Conservation (phyloP, 371 early-diverging fungal species). For the Chytridium lagenaria region DNA sequence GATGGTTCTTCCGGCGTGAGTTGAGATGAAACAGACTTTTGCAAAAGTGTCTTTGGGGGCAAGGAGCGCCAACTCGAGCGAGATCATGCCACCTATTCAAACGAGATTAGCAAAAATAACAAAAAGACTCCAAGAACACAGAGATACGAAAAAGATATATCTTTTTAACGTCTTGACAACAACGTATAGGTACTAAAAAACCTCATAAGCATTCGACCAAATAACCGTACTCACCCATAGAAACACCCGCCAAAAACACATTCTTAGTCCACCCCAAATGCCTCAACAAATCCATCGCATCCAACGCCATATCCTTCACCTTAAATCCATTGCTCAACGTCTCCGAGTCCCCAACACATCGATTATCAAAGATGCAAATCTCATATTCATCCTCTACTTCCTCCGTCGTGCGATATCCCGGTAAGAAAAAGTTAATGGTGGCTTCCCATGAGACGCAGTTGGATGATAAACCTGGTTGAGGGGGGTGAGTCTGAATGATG, state of each 20-base stretch:
- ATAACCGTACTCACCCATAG: slow-evolving; percentile 74
- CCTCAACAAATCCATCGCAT: slow-evolving; percentile 66
- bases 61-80: slow-evolving; percentile 24
- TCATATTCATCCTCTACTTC: slow-evolving; percentile 55
- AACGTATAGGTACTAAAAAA: too few relatives aligned
- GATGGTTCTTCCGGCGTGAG: slow-evolving; percentile 27
- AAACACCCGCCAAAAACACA: slow-evolving; percentile 73
- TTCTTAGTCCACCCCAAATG: slow-evolving; percentile 67
- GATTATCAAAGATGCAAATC: slow-evolving; percentile 76
- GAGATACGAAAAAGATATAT: too few relatives aligned
- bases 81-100: slow-evolving; percentile 31
- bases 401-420: background rate
- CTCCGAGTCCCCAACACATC: slow-evolving; percentile 67
- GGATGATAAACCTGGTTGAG: slow-evolving; percentile 22
- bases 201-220: too few relatives aligned
- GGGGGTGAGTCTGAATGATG: too few relatives aligned
- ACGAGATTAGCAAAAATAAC: background rate
- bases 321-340: slow-evolving; percentile 39
- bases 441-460: slow-evolving; percentile 27
- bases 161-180: too few relatives aligned
- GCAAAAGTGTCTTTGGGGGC: slow-evolving; percentile 28
- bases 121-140: too few relatives aligned
- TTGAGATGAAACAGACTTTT: slow-evolving; percentile 27
- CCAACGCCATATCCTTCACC: slow-evolving; percentile 72
- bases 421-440: background rate